A percentile compares a stretch with the other conserved stretches of the same genome.
Evolutionary conservation across 2,329 filamentous ascomycete species (phyloP).

Genomic region (Didymella keratinophila): DNA sequence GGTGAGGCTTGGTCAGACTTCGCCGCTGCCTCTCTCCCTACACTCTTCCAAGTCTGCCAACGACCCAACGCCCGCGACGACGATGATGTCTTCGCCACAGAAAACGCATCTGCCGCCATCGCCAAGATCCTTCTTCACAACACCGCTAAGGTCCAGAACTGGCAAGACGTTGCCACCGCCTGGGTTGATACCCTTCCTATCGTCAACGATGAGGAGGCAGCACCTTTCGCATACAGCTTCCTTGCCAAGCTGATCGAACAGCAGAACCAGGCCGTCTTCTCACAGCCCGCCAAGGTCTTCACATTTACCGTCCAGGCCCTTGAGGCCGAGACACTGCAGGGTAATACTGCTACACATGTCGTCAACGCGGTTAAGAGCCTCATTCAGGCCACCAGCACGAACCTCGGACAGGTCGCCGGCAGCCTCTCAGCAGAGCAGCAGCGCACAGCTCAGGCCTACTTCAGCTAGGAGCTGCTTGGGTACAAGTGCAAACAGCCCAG

Average conservation of each 20-base stretch:
- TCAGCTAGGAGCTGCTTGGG: slow-evolving; percentile 61
- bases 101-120: slow-evolving; percentile 95
- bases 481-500: slow-evolving; percentile 10
- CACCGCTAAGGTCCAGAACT: slow-evolving; percentile 75
- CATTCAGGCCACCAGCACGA: slow-evolving; percentile 74
- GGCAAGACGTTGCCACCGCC: slow-evolving; percentile 77
- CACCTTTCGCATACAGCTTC: slow-evolving; percentile 94
- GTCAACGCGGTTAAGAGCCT: slow-evolving; percentile 80
- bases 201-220: slow-evolving; percentile 94
- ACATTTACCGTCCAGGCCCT: slow-evolving; percentile 85
- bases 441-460: slow-evolving; percentile 77
- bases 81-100: slow-evolving; percentile 95
- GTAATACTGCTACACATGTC: slow-evolving; percentile 79
- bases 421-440: slow-evolving; percentile 83
- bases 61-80: slow-evolving; percentile 84
- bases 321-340: slow-evolving; percentile 88
- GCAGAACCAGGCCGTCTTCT: slow-evolving; percentile 84
- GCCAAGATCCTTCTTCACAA: slow-evolving; percentile 97
- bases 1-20: slow-evolving; percentile 89
- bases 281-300: slow-evolving; percentile 82
- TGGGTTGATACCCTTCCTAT: slow-evolving; percentile 94
- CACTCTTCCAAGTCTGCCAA: slow-evolving; percentile 84
- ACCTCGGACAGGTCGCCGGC: slow-evolving; percentile 77
- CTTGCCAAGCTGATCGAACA: slow-evolving; percentile 90
- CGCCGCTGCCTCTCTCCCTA: slow-evolving; percentile 78